A percentile compares a stretch with the other conserved stretches of the same genome.
phyloP scores from a whole-genome alignment of 768 basidiomycete genomes.

The Roridomyces roridus region DNA sequence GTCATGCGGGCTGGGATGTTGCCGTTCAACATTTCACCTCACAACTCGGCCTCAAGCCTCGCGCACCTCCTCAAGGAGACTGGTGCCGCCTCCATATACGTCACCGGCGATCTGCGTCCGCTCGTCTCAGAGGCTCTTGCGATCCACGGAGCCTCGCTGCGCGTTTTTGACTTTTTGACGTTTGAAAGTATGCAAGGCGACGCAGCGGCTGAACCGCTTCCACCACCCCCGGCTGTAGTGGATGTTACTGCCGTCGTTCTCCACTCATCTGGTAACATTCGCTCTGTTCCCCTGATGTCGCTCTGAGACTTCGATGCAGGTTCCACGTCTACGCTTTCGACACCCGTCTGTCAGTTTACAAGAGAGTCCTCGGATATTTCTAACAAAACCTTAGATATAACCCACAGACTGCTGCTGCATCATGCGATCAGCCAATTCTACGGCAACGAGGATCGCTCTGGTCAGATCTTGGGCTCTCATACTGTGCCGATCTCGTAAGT shows the following conservation, averaged over 20 bases:
- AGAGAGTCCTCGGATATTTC: too few relatives aligned
- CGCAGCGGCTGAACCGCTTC: neutral
- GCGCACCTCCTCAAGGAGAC: constrained; percentile 31
- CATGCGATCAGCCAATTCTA: neutral
- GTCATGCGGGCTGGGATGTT: too few relatives aligned
- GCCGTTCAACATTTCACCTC: constrained; percentile 29
- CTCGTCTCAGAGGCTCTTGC: neutral
- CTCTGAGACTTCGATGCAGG: neutral
- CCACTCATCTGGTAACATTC: constrained; percentile 3
- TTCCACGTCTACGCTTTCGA: constrained; percentile 6
- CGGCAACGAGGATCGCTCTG: constrained; percentile 2
- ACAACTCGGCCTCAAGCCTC: constrained; percentile 37
- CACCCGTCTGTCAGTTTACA: constrained; percentile 11
- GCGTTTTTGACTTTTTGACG: neutral
- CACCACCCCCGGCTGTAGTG: neutral
- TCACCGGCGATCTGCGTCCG: neutral
- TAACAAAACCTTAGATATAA: neutral
- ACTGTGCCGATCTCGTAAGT: constrained; percentile 9
- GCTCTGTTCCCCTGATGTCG: too few relatives aligned
- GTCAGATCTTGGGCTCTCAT: neutral
- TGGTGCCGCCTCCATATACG: neutral
- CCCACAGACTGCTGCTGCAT: constrained; percentile 6
- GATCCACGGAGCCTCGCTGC: neutral
- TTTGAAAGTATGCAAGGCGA: neutral
- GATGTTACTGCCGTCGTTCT: neutral